phyloP scores from a whole-genome alignment of 352 stramenopile species.

The Globisporangium echinulatum region DNA sequence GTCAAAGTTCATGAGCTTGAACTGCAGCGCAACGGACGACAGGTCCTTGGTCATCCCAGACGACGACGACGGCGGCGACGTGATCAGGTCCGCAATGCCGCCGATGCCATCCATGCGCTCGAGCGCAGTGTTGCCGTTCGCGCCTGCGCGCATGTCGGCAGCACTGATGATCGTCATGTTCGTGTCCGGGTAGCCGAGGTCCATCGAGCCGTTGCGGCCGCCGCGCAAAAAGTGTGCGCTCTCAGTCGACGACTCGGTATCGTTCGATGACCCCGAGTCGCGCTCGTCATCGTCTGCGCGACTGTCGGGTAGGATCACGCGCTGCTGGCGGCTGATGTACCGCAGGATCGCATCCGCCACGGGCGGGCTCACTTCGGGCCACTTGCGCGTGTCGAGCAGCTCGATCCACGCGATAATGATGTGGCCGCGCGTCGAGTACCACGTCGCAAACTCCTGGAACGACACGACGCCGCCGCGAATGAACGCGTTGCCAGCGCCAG shows the following conservation, averaged over 20 bases:
- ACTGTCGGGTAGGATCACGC: conserved; percentile 27
- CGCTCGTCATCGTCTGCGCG: conserved; percentile 21
- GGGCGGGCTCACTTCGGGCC: conserved; percentile 52
- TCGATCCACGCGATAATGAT: conserved; percentile 86
- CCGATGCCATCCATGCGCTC: conserved; percentile 49
- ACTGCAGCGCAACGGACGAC: conserved; percentile 72
- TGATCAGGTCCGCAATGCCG: conserved; percentile 56
- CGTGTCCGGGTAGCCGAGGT: conserved; percentile 31
- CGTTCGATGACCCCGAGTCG: conserved; percentile 49
- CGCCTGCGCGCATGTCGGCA: conserved; percentile 24
- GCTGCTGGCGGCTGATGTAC: conserved; percentile 70
- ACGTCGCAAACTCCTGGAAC: conserved; percentile 81
- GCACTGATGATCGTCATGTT: conserved; percentile 32
- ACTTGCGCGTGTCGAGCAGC: conserved; percentile 79
- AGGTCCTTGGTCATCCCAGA: conserved; percentile 43
- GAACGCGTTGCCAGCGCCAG: conserved; percentile 63
- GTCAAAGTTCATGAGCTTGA: conserved; percentile 85
- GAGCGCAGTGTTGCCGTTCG: conserved; percentile 28
- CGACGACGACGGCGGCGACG: conserved; percentile 37
- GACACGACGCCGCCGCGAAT: conserved; percentile 69
- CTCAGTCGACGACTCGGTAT: conserved; percentile 64
- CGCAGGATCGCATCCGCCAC: conserved; percentile 70
- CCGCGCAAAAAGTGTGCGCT: conserved; percentile 24
- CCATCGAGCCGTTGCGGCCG: conserved; percentile 30
- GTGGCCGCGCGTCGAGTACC: conserved; percentile 80